Evolutionary conservation across 2,329 filamentous ascomycete species (phyloP).

Genomic region (Cladophialophora immunda): DNA sequence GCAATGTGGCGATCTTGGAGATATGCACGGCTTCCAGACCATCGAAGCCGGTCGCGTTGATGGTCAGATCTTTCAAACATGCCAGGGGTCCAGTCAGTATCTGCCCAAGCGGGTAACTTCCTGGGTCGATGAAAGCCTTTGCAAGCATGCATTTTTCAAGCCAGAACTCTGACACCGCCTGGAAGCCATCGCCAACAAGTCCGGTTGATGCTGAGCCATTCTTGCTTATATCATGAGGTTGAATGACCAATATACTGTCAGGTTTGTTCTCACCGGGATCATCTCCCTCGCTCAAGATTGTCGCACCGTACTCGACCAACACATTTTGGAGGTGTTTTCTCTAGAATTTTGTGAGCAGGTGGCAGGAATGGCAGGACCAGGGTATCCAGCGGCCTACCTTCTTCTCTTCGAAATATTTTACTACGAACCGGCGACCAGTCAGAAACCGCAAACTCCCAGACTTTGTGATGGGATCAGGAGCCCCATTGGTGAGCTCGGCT

Average conservation of each 20-base stretch:
- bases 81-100: conserved; percentile 79
- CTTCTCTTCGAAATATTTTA: conserved; percentile 29
- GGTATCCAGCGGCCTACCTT: conserved; percentile 27
- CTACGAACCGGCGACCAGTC: conserved; percentile 22
- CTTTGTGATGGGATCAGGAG: conserved; percentile 31
- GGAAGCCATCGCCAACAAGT: conserved; percentile 7
- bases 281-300: conserved; percentile 47
- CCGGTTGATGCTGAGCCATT: conserved; percentile 46
- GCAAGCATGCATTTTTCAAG: conserved; percentile 86
- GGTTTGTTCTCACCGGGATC: conserved; percentile 34
- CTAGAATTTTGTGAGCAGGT: conserved; percentile 20
- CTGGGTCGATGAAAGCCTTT: conserved; percentile 74
- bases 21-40: conserved; percentile 87
- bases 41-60: conserved; percentile 84
- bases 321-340: conserved; percentile 49
- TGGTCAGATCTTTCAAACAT: conserved; percentile 72
- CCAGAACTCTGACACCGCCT: conserved; percentile 85
- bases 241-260: conserved; percentile 54
- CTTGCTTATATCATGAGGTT: conserved; percentile 49
- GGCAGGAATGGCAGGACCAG: background rate
- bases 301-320: conserved; percentile 52
- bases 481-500: background rate
- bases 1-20: conserved; percentile 75
- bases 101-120: conserved; percentile 75
- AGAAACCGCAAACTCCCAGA: conserved; percentile 16